Conservation (phyloP, 148 eudicot species). For the Dianthus caryophyllus region DNA sequence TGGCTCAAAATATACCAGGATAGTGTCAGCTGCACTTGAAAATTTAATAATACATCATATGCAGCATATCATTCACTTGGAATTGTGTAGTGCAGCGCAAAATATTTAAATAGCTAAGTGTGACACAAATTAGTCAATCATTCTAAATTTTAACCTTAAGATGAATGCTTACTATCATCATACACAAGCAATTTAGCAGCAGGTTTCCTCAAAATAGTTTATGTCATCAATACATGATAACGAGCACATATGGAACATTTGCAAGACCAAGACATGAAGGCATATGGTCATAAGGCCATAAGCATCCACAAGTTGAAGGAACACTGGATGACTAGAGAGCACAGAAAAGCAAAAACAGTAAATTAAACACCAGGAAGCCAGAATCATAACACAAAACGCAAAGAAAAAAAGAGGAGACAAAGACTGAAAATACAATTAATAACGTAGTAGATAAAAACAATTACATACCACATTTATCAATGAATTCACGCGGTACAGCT, state of each 20-base stretch:
- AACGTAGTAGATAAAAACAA: conserved; percentile 3
- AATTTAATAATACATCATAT: too few species aligned
- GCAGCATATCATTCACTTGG: too few species aligned
- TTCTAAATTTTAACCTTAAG: not conserved
- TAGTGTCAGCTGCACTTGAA: too few species aligned
- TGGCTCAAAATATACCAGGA: too few species aligned
- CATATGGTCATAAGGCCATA: too few species aligned
- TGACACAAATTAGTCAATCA: not conserved
- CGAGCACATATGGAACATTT: not conserved
- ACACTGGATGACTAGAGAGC: not conserved
- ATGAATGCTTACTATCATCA: not conserved
- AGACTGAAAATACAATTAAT: not conserved
- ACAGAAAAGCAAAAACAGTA: not conserved
- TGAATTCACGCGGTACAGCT: conserved; percentile 75
- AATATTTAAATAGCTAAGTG: not conserved
- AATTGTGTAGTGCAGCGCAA: not conserved
- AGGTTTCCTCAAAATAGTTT: not conserved
- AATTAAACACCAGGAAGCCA: not conserved
- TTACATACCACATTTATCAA: conserved; percentile 68
- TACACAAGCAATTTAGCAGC: not conserved
- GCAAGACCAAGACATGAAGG: not conserved
- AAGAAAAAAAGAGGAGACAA: not conserved
- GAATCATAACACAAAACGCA: conserved; percentile 5
- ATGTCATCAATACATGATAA: not conserved
- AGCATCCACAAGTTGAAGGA: not conserved